A percentile compares a stretch with the other conserved stretches of the same genome.
Conservation (phyloP, 2,329 filamentous ascomycete genomes). For the Fusarium sp. region DNA sequence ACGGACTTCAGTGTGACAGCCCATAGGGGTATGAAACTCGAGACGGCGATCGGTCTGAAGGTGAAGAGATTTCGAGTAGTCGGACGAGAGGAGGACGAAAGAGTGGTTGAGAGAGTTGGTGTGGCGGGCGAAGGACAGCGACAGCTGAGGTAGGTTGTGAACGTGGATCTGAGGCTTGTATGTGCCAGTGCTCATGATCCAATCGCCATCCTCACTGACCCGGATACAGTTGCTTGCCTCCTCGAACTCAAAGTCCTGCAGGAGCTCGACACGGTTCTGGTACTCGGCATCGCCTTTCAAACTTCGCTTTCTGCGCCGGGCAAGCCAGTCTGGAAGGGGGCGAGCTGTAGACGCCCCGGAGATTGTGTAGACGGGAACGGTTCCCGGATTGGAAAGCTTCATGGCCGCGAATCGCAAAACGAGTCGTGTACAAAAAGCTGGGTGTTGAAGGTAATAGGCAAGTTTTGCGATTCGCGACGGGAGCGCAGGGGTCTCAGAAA, state of each 20-base stretch:
- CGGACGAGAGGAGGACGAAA: conserved; percentile 87
- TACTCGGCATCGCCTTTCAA: conserved; percentile 94
- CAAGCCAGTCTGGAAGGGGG: conserved; percentile 94
- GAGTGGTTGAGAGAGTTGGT: conserved; percentile 92
- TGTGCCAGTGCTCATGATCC: conserved; percentile 93
- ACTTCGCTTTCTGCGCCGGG: conserved; percentile 87
- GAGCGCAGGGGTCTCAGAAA: conserved; percentile 30
- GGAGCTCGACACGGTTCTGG: conserved; percentile 90
- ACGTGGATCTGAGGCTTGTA: conserved; percentile 81
- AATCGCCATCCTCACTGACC: conserved; percentile 94
- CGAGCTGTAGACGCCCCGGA: conserved; percentile 89
- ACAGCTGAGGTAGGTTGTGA: conserved; percentile 93
- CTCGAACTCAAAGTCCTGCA: conserved; percentile 98
- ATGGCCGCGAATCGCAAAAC: conserved; percentile 57
- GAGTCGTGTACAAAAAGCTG: conserved; percentile 27
- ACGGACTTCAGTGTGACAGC: conserved; percentile 88
- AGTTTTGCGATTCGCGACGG: conserved; percentile 29
- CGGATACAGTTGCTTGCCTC: conserved; percentile 92
- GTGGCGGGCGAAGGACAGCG: conserved; percentile 92
- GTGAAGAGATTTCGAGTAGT: conserved; percentile 95
- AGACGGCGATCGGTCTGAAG: conserved; percentile 91
- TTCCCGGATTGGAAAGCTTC: conserved; percentile 85
- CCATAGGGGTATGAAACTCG: conserved; percentile 91
- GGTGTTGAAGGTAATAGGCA: conserved; percentile 22
- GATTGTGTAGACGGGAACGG: conserved; percentile 93